Evolutionary conservation across 2,329 filamentous ascomycete species (phyloP).

Genomic region (Fusarium praegraminearum): DNA sequence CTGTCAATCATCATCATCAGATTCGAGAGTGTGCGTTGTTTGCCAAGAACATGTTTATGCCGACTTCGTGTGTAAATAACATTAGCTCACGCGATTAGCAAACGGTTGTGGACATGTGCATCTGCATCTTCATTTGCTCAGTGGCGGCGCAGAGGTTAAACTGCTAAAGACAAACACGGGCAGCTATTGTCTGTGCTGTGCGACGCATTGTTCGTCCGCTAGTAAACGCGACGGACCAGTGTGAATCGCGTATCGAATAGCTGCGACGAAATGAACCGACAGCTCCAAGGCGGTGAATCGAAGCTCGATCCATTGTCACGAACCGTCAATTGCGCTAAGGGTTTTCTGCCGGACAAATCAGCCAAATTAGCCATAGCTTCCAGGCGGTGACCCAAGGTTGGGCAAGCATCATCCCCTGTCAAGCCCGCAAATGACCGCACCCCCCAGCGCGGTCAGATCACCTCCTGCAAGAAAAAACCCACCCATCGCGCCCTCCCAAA

Average conservation of each 20-base stretch:
- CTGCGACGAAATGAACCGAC: conserved; percentile 1
- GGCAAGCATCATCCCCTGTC: conserved; percentile 25
- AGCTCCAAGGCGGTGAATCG: neutral
- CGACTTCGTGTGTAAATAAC: neutral
- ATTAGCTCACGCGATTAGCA: neutral
- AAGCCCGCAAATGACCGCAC: conserved; percentile 37
- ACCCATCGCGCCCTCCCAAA: conserved; percentile 22
- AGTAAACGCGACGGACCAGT: neutral
- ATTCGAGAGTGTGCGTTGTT: neutral
- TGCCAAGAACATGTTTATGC: neutral
- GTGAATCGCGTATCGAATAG: conserved; percentile 19
- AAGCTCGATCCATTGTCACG: neutral
- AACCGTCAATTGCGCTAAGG: conserved; percentile 9
- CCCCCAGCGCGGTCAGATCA: conserved; percentile 41
- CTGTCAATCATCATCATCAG: neutral
- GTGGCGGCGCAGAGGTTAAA: too few species aligned
- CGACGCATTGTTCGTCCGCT: conserved; percentile 2
- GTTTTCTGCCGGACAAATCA: conserved; percentile 33
- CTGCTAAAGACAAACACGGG: neutral
- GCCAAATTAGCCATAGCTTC: conserved; percentile 16
- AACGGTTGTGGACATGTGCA: neutral
- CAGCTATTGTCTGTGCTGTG: conserved; percentile 21
- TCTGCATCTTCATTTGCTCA: neutral
- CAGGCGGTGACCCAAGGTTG: conserved; percentile 28
- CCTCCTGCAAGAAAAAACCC: conserved; percentile 29